These are phyloP conservation scores for Agaricus blazei DNA, from an alignment of 768 basidiomycete genomes.

Conservation along the genomic window DNA sequence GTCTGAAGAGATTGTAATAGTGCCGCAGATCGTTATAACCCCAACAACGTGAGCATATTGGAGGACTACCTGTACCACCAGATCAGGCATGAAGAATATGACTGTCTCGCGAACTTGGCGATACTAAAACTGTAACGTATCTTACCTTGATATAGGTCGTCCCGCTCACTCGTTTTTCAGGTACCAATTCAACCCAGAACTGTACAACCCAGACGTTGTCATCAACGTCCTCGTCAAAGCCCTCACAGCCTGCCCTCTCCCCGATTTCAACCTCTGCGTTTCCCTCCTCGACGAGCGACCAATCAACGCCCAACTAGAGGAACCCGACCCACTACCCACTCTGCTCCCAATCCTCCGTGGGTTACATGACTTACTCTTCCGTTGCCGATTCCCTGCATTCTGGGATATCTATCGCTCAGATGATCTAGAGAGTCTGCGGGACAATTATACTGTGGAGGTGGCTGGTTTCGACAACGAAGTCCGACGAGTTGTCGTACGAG, in stretches of 20 bases:
- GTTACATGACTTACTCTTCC: slow-evolving; percentile 67
- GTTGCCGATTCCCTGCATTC: slow-evolving; percentile 86
- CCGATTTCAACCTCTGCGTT: slow-evolving; percentile 93
- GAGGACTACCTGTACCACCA: slow-evolving; percentile 98
- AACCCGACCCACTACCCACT: slow-evolving; percentile 74
- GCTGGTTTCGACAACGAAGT: slow-evolving; percentile 82
- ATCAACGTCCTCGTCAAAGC: slow-evolving; percentile 94
- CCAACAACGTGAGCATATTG: slow-evolving; percentile 85
- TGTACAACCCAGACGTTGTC: slow-evolving; percentile 90
- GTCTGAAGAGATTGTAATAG: slow-evolving; percentile 5
- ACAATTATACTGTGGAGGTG: slow-evolving; percentile 84
- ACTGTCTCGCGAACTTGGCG: slow-evolving; percentile 91
- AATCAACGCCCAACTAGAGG: slow-evolving; percentile 52
- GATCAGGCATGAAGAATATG: slow-evolving; percentile 86
- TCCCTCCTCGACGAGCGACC: slow-evolving; percentile 83
- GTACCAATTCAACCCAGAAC: slow-evolving; percentile 93
- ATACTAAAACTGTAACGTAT: slow-evolving; percentile 76
- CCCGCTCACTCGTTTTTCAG: slow-evolving; percentile 30
- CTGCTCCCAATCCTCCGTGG: slow-evolving; percentile 65
- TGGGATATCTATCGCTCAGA: slow-evolving; percentile 74
- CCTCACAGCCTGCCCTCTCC: slow-evolving; percentile 75
- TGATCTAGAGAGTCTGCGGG: slow-evolving; percentile 64
- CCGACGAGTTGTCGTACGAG: slow-evolving; percentile 69
- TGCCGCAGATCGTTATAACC: slow-evolving; percentile 88
- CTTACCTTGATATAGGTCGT: slow-evolving; percentile 14